These are phyloP conservation scores for Mycena rebaudengoi DNA, from an alignment of 768 basidiomycete species.

Conservation along the genomic window DNA sequence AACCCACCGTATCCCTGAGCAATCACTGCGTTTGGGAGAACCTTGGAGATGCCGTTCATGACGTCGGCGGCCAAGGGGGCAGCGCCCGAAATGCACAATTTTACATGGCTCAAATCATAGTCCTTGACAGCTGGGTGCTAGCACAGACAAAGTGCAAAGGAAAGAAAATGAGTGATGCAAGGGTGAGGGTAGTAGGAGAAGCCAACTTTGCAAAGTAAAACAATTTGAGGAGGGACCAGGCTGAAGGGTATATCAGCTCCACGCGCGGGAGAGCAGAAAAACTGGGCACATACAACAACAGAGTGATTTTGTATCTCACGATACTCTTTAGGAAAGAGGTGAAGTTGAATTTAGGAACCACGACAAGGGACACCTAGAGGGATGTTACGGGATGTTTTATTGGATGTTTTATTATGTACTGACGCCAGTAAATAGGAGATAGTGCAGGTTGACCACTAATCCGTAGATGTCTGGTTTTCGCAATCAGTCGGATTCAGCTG, in stretches of 20 bases:
- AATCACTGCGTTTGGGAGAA: conserved; percentile 67
- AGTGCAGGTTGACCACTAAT: conserved; percentile 66
- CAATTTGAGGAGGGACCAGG: conserved; percentile 71
- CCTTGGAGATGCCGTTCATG: conserved; percentile 48
- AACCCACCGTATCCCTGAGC: conserved; percentile 70
- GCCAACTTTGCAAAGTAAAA: conserved; percentile 70
- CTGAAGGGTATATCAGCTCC: conserved; percentile 37
- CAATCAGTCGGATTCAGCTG: neutral
- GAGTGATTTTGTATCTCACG: conserved; percentile 59
- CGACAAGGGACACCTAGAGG: conserved; percentile 66
- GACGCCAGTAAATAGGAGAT: conserved; percentile 62
- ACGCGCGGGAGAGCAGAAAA: neutral
- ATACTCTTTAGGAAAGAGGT: conserved; percentile 63
- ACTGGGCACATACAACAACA: conserved; percentile 60
- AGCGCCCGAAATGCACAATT: conserved; percentile 64
- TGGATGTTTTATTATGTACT: no score
- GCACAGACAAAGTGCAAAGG: neutral
- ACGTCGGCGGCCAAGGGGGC: conserved; percentile 71
- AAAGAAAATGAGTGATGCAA: neutral
- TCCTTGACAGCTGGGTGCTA: conserved; percentile 62
- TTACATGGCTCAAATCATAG: conserved; percentile 60
- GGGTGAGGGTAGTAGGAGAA: neutral
- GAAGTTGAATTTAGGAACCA: conserved; percentile 74
- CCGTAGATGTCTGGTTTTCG: conserved; percentile 65
- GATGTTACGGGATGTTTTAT: no score